These are phyloP conservation scores for Aspergillus pseudoterreus DNA, from an alignment of 2,329 filamentous ascomycete genomes.

Conservation along the genomic window DNA sequence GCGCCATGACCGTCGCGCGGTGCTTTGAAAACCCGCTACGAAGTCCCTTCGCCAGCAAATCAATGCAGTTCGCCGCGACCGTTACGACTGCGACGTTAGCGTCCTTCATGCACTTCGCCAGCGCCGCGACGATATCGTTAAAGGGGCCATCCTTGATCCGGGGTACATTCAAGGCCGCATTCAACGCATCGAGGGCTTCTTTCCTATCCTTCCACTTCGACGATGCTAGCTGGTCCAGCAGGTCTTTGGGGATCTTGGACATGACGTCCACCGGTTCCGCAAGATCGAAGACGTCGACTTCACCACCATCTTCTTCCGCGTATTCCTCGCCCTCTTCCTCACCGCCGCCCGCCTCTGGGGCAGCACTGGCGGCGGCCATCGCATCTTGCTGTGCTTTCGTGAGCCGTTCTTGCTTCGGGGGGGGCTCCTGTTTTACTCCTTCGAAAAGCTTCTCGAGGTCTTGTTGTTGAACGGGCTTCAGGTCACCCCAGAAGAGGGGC, in stretches of 20 bases:
- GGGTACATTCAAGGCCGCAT: conserved; percentile 73
- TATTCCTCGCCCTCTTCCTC: conserved; percentile 59
- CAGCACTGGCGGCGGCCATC: conserved; percentile 64
- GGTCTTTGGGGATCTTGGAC: conserved; percentile 75
- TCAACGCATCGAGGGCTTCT: conserved; percentile 82
- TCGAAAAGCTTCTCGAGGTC: conserved; percentile 94
- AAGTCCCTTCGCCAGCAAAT: conserved; percentile 81
- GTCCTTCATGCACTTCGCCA: conserved; percentile 98
- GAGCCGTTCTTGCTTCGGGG: conserved; percentile 86
- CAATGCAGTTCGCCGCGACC: conserved; percentile 87
- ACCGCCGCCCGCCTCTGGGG: conserved; percentile 55
- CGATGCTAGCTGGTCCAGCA: conserved; percentile 78
- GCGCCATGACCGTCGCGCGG: conserved; percentile 72
- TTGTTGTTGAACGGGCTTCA: conserved; percentile 92
- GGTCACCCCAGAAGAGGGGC: conserved; percentile 90
- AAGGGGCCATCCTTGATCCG: conserved; percentile 89
- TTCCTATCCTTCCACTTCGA: conserved; percentile 99
- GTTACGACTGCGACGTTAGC: conserved; percentile 94
- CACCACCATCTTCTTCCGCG: conserved; percentile 57
- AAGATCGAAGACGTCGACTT: conserved; percentile 76
- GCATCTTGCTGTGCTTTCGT: conserved; percentile 86
- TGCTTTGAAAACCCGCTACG: conserved; percentile 77
- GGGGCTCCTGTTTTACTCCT: conserved; percentile 78
- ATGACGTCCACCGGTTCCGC: conserved; percentile 85
- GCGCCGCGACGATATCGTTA: conserved; percentile 72